Evolutionary conservation across 2,329 filamentous ascomycete genomes (phyloP), one percentile per base, ranked within the genome.

Genomic region (Teratosphaeria gauchensis): DNA sequence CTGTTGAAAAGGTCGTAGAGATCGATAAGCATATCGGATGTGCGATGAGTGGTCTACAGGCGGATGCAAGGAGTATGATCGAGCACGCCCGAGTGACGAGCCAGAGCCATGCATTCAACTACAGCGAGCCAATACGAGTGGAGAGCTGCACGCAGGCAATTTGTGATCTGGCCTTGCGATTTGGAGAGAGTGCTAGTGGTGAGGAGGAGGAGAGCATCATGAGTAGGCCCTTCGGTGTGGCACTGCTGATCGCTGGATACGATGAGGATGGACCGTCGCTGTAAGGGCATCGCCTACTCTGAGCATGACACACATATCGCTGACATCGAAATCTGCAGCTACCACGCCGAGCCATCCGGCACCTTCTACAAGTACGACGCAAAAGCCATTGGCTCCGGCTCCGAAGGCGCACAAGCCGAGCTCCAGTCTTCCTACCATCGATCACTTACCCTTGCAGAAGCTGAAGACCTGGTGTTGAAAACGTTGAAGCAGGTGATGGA

Each of bases 401-500:
- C 90, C 61, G 94, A 99, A 78, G 94, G 94, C 65, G 94, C 94
- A 54, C 94, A 99, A 77, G 94, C 94, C 42, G 94, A 99, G 79
- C 80, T 99, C 71, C 94, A 99, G 78, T 96, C 96, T 72, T 92
- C 97, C 78, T 99, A 96, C 73, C 94, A 99, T 81, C 95, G 95
- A 84, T 97, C 92, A 59, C 82, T 99, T 63, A 96, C 92, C 51
- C 86, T 99, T 63, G 80, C 83, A 59, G 94, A 99, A 73, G 94
- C 94, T 59, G 94, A 99, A 79, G 94, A 92, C 3, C 79, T 99
- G 65, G 92, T 96, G 56, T 81, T 99, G 71, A 97, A 97, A 84
- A 99, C 94, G 42, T 77, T 99, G 74, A 99, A 97, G 83, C 94
- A 99, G 79, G 94, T 99, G 67, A 99, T 99, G 94, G 94, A 99